These are phyloP conservation scores for Heimioporus sp. DNA, from an alignment of 768 basidiomycete genomes.

Conservation along the genomic window DNA sequence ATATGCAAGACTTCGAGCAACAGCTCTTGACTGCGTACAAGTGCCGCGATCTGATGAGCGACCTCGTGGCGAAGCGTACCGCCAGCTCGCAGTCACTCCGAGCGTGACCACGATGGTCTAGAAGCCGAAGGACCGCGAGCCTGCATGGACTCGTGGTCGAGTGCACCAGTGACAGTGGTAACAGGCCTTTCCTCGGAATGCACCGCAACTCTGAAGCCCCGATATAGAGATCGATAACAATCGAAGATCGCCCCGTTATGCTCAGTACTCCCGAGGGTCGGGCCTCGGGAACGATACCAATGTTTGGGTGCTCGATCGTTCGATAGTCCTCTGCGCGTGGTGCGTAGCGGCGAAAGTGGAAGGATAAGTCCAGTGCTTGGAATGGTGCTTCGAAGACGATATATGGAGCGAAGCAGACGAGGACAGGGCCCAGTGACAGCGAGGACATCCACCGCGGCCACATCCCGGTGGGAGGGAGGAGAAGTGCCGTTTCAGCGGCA, in stretches of 20 bases:
- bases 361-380: conserved; percentile 43
- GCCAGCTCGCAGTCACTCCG: conserved; percentile 41
- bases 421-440: background rate
- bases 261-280: conserved; percentile 51
- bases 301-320: conserved; percentile 42
- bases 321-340: conserved; percentile 16
- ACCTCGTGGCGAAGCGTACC: conserved; percentile 24
- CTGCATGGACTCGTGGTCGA: conserved; percentile 44
- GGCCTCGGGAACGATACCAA: conserved; percentile 52
- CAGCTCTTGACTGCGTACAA: conserved; percentile 8
- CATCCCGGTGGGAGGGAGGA: conserved; percentile 16
- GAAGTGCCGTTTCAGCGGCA: conserved; percentile 37
- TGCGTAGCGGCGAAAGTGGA: conserved; percentile 27
- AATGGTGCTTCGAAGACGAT: conserved; percentile 32
- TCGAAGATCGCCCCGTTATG: conserved; percentile 36
- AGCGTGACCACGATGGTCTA: conserved; percentile 41
- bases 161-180: conserved; percentile 35
- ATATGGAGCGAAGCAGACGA: conserved; percentile 9
- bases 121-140: conserved; percentile 36
- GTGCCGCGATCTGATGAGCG: conserved; percentile 11
- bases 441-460: background rate
- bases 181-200: conserved; percentile 30
- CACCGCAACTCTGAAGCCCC: conserved; percentile 32
- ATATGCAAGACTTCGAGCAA: conserved; percentile 3
- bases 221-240: conserved; percentile 49